Evolutionary conservation across 2,329 filamentous ascomycete species (phyloP).

Genomic region (Colletotrichum tamarilloi): DNA sequence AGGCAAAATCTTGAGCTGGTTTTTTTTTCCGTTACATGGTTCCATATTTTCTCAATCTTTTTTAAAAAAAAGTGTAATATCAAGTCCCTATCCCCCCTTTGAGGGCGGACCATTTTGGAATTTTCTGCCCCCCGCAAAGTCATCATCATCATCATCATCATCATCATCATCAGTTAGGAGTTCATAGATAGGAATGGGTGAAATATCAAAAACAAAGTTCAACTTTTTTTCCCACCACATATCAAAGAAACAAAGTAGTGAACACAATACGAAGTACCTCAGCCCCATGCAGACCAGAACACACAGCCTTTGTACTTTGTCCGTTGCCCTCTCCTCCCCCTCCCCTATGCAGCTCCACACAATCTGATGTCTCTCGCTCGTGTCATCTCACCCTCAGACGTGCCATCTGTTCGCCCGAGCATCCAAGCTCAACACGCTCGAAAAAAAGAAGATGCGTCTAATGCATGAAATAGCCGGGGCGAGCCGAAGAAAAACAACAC

Average conservation of each 20-base stretch:
- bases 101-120: neutral
- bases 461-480: slow-evolving; percentile 17
- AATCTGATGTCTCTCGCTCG: slow-evolving; percentile 2
- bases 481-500: neutral
- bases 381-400: slow-evolving; percentile 16
- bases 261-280: neutral
- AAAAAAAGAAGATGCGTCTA: neutral
- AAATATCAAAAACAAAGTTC: neutral
- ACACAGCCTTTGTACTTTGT: too few relatives aligned
- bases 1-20: neutral
- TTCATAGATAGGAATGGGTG: neutral
- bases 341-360: neutral
- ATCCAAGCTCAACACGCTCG: neutral
- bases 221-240: neutral
- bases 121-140: neutral
- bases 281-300: neutral
- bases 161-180: neutral
- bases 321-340: too few relatives aligned
- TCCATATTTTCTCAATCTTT: neutral
- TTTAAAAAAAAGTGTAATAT: neutral
- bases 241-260: neutral
- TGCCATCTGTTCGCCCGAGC: slow-evolving; percentile 12
- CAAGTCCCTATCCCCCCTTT: neutral
- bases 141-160: too few relatives aligned
- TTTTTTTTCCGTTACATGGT: neutral